A percentile compares a stretch with the other conserved stretches of the same genome.
phyloP scores from a whole-genome alignment of 257 asterid genomes.

The Capsicum chinense region DNA sequence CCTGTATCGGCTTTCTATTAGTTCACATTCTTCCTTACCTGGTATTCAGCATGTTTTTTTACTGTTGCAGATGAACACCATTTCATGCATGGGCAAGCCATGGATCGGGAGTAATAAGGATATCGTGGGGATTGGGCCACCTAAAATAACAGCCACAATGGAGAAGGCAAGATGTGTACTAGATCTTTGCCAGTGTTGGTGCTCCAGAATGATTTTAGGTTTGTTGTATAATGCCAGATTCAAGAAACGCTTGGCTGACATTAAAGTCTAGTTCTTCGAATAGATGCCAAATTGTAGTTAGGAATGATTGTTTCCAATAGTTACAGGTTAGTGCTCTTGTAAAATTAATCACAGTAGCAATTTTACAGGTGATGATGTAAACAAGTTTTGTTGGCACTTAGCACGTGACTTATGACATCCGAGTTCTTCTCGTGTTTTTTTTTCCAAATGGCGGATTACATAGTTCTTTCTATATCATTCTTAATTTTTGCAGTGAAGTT shows the following conservation, averaged over 20 bases:
- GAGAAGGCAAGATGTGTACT: conserved; percentile 24
- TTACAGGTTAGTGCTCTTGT: conserved; percentile 41
- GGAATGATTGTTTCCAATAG: conserved; percentile 33
- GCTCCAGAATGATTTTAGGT: conserved; percentile 44
- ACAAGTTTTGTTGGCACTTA: conserved; percentile 24
- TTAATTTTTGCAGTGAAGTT: background rate
- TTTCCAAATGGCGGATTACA: background rate
- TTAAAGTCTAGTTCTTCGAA: conserved; percentile 50
- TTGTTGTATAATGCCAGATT: conserved; percentile 57
- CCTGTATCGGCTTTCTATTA: background rate
- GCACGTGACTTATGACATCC: conserved; percentile 13
- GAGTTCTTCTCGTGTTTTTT: background rate
- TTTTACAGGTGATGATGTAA: conserved; percentile 48
- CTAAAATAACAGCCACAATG: conserved; percentile 25
- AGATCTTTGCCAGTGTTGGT: conserved; percentile 38
- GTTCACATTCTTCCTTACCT: background rate
- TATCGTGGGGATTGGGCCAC: conserved; percentile 13
- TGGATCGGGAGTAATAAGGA: conserved; percentile 59
- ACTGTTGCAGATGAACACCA: conserved; percentile 64
- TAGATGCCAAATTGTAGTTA: conserved; percentile 45
- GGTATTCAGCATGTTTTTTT: conserved; percentile 22
- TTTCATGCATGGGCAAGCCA: conserved; percentile 66
- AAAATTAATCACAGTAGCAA: conserved; percentile 41
- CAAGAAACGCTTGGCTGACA: conserved; percentile 36
- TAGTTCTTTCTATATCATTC: background rate